Evolutionary conservation across 305 asterid species (phyloP).

Genomic region (Euphrasia arctica): DNA sequence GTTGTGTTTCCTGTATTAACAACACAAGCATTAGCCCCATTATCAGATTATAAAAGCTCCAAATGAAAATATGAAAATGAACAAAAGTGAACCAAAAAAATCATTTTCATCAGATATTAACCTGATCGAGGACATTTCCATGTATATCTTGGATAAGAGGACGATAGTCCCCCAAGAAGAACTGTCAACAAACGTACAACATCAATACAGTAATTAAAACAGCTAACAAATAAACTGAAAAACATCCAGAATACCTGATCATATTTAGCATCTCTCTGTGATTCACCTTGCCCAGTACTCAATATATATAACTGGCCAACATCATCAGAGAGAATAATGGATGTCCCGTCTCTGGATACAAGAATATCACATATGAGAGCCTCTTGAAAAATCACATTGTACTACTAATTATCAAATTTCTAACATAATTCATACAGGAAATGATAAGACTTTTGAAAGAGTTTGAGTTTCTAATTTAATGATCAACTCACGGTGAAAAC

Average conservation of each 20-base stretch:
- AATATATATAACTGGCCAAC: constrained; percentile 90
- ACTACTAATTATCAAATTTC: constrained; percentile 2
- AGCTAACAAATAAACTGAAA: constrained; percentile 20
- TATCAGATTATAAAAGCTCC: too few relatives aligned
- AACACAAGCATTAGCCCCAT: constrained; percentile 23
- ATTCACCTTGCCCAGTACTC: constrained; percentile 96
- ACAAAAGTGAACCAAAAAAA: too few relatives aligned
- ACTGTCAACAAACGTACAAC: constrained; percentile 52
- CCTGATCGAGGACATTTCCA: constrained; percentile 98
- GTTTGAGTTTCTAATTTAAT: constrained; percentile 13
- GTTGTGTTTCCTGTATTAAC: constrained; percentile 78
- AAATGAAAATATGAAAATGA: too few relatives aligned
- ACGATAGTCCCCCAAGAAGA: constrained; percentile 95
- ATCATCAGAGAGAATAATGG: constrained; percentile 94
- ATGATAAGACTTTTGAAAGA: not conserved
- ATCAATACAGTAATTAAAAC: constrained; percentile 29
- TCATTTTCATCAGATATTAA: constrained; percentile 17
- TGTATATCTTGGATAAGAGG: constrained; percentile 92
- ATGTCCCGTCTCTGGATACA: constrained; percentile 88
- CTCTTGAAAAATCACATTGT: constrained; percentile 13
- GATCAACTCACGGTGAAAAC: constrained; percentile 90
- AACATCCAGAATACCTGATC: constrained; percentile 67
- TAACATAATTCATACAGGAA: constrained; percentile 1
- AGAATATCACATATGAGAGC: constrained; percentile 9
- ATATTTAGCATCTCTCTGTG: constrained; percentile 89